phyloP scores from a whole-genome alignment of 2,329 filamentous ascomycete species.

The Pestalotiopsis sp. region DNA sequence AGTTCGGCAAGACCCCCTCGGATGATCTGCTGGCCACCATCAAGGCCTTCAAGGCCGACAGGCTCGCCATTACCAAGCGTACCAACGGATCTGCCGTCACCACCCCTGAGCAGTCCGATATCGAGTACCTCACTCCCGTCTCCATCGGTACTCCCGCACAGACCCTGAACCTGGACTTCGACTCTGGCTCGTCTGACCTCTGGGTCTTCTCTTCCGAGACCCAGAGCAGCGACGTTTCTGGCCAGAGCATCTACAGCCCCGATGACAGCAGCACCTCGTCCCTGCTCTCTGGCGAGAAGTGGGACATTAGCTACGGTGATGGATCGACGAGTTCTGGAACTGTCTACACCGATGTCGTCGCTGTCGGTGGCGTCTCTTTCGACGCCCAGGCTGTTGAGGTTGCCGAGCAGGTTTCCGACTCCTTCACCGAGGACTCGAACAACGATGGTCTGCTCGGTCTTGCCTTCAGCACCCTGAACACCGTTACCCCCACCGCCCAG shows the following conservation, averaged over 20 bases:
- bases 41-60: background rate
- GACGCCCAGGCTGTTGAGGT: conserved; percentile 34
- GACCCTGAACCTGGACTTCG: conserved; percentile 37
- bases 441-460: conserved; percentile 37
- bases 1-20: conserved; percentile 10
- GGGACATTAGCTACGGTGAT: conserved; percentile 36
- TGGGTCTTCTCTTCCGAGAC: conserved; percentile 36
- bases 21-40: conserved; percentile 3
- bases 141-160: conserved; percentile 35
- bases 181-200: conserved; percentile 38
- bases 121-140: conserved; percentile 34
- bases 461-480: conserved; percentile 38
- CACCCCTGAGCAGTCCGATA: conserved; percentile 32
- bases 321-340: conserved; percentile 35
- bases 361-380: conserved; percentile 32
- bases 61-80: conserved; percentile 11
- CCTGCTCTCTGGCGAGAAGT: conserved; percentile 28
- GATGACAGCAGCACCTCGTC: conserved; percentile 27
- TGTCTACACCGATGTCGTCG: conserved; percentile 36
- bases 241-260: conserved; percentile 32
- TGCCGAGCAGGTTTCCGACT: conserved; percentile 28
- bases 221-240: conserved; percentile 24
- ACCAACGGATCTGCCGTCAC: conserved; percentile 26
- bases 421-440: conserved; percentile 34
- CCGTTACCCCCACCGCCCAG: conserved; percentile 27